Base-by-base conservation (phyloP, 331 rosid species). In the Malus hybrid region DNA sequence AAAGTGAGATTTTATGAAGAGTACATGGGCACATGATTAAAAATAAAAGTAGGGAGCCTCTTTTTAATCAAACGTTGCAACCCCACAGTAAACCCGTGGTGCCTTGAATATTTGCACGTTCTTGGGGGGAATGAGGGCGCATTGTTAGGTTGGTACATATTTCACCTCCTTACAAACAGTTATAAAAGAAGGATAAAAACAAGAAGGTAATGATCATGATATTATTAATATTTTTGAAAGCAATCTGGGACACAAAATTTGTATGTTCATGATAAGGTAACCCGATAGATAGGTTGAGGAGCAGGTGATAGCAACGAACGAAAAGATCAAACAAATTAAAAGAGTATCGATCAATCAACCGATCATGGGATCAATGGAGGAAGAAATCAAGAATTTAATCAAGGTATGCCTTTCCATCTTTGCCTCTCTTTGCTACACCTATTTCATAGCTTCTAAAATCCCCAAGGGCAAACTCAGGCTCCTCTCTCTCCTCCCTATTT, bases 401-500 rank as follows among this genome's bases (percentile, higher is more conserved):
- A 72, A 63, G 73, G 71, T 83, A 69, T 69, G 73, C 29, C 76
- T 83, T 60, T 39, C 68, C 13, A 16, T 79, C 71, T 6, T 86
- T 22, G 67, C 70, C 11, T 85, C 82, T 54, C 78, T 85, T 5
- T 55, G 74, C 73, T 83, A 80, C 34, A 76, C 77, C 31, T 81
- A 80, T 73, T 83, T 85, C 80, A 65, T 87, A 57, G 66, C 88
- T 54, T 81, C 91, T 54, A 81, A 74, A 13, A 28, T 87, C 28
- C 87, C 89, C 69, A 74, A 81, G 70, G 91, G 91, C 55, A 76
- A 80, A 48, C 69, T 82, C 13, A 78, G 91, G 48, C 73, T 89
- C 31, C 29, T 85, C 19, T 80, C 88, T 55, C 72, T 89, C 9
- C 56, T 54, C 34, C 91, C 88, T 2, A 55, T 87, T 75, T 65